A percentile compares a stretch with the other conserved stretches of the same genome.
These are phyloP conservation scores for Galerina marginata DNA, from an alignment of 768 basidiomycete species.

Conservation along the genomic window DNA sequence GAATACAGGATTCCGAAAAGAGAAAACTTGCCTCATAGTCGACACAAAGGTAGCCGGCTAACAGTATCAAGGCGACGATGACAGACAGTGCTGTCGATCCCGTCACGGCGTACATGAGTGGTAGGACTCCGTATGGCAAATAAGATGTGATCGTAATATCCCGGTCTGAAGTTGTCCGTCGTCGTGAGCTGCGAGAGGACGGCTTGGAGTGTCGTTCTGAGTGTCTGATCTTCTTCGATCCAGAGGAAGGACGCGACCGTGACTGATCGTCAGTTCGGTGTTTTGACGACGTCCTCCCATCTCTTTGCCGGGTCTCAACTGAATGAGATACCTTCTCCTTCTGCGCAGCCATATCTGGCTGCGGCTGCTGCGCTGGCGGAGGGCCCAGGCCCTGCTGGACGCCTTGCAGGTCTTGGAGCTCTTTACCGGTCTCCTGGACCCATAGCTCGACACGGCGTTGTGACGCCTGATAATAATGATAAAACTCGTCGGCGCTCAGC, in stretches of 20 bases:
- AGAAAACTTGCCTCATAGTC: slow-evolving; percentile 20
- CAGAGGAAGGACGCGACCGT: slow-evolving; percentile 22
- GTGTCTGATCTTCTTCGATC: slow-evolving; percentile 20
- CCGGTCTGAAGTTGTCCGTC: neutral
- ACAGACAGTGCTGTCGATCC: slow-evolving; percentile 24
- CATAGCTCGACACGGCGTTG: slow-evolving; percentile 35
- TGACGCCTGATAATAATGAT: slow-evolving; percentile 32
- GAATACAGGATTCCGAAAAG: neutral
- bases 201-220: slow-evolving; percentile 9
- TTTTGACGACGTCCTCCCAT: slow-evolving; percentile 15
- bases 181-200: slow-evolving; percentile 6
- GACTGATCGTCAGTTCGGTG: slow-evolving; percentile 18
- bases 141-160: slow-evolving; percentile 18
- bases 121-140: slow-evolving; percentile 28
- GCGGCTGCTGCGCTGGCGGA: neutral
- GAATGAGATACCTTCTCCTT: neutral
- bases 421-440: slow-evolving; percentile 29
- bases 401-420: slow-evolving; percentile 17
- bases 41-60: slow-evolving; percentile 25
- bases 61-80: slow-evolving; percentile 21
- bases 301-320: neutral
- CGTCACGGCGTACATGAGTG: slow-evolving; percentile 28
- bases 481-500: slow-evolving; percentile 29
- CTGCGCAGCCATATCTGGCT: neutral
- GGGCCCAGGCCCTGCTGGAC: neutral